Conservation (phyloP, 805 yeast species). For the Teunomyces cretensis region DNA sequence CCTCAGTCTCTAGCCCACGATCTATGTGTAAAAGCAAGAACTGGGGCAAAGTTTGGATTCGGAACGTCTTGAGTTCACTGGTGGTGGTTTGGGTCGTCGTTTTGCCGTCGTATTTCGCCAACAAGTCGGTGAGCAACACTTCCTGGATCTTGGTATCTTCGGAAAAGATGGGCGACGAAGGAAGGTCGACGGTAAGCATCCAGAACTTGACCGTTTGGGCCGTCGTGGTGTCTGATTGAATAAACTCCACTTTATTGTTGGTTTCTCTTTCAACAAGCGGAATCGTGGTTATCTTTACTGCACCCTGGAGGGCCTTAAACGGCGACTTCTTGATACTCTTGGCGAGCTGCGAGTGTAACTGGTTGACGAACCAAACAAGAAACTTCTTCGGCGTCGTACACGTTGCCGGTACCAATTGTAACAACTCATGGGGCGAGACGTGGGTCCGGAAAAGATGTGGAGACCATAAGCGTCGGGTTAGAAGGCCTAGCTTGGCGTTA, state of each 20-base stretch:
- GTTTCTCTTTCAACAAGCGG: constrained; percentile 13
- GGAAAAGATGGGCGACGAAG: constrained; percentile 52
- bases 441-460: constrained; percentile 55
- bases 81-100: constrained; percentile 28
- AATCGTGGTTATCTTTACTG: constrained; percentile 29
- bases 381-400: constrained; percentile 51
- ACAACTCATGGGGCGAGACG: constrained; percentile 65
- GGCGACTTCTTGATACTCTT: constrained; percentile 42
- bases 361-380: constrained; percentile 52
- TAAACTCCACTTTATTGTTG: constrained; percentile 23
- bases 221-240: constrained; percentile 7
- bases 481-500: constrained; percentile 42
- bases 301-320: constrained; percentile 52
- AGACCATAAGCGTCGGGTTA: constrained; percentile 67
- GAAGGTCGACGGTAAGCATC: constrained; percentile 59
- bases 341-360: constrained; percentile 42
- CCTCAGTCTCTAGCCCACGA: constrained; percentile 31
- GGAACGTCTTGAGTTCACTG: constrained; percentile 35
- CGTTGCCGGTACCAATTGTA: constrained; percentile 44
- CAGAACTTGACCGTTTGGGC: constrained; percentile 37
- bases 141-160: constrained; percentile 51
- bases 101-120: constrained; percentile 41
- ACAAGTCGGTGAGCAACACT: constrained; percentile 41
- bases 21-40: constrained; percentile 57
- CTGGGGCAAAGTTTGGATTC: constrained; percentile 48